Percentiles rank a stretch among this genome's conserved stretches.
phyloP scores from a whole-genome alignment of 2,329 filamentous ascomycete species.

The Cryphonectria radicalis region DNA sequence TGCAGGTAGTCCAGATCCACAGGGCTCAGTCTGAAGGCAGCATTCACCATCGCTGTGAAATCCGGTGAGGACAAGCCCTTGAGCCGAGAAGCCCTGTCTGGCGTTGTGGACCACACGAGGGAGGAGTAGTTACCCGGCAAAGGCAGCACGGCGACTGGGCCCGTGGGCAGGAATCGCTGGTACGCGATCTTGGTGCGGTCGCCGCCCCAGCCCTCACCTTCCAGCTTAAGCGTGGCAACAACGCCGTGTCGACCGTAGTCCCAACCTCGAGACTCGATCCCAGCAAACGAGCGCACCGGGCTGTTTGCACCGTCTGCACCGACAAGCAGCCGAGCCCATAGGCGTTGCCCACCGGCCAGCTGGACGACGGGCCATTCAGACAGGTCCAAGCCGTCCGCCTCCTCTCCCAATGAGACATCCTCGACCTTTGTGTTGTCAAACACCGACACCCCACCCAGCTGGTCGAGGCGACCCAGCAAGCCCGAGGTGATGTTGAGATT shows the following conservation, averaged over 20 bases:
- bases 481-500: slow-evolving; percentile 86
- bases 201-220: slow-evolving; percentile 60
- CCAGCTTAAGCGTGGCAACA: slow-evolving; percentile 82
- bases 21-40: slow-evolving; percentile 81
- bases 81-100: slow-evolving; percentile 75
- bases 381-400: slow-evolving; percentile 73
- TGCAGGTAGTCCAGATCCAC: slow-evolving; percentile 86
- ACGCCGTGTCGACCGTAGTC: slow-evolving; percentile 91
- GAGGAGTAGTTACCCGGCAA: slow-evolving; percentile 82
- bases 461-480: slow-evolving; percentile 71
- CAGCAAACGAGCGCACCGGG: slow-evolving; percentile 86
- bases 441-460: slow-evolving; percentile 70
- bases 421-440: slow-evolving; percentile 80
- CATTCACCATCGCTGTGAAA: slow-evolving; percentile 88
- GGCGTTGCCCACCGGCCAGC: slow-evolving; percentile 66
- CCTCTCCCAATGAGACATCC: slow-evolving; percentile 75
- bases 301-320: slow-evolving; percentile 96
- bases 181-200: slow-evolving; percentile 76
- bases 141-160: slow-evolving; percentile 88
- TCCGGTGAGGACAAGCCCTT: slow-evolving; percentile 75
- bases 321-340: slow-evolving; percentile 83
- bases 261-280: slow-evolving; percentile 86
- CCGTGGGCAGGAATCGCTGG: slow-evolving; percentile 91
- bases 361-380: slow-evolving; percentile 86
- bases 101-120: slow-evolving; percentile 93